Evolutionary conservation across 148 eudicot species (phyloP).

Genomic region (Rhododendron simsii): DNA sequence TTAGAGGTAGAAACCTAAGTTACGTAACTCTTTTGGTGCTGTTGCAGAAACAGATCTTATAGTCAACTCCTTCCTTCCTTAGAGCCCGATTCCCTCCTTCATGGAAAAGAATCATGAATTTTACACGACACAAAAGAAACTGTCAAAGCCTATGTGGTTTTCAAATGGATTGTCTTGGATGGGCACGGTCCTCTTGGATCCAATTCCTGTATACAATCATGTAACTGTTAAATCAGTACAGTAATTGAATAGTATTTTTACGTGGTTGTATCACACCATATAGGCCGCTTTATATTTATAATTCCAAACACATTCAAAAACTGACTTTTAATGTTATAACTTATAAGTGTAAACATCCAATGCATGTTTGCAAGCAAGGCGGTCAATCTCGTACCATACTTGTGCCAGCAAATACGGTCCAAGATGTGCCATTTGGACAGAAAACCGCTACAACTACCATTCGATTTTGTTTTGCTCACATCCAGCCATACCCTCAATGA

Average conservation of each 20-base stretch:
- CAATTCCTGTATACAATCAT: neutral
- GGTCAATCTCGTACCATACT: neutral
- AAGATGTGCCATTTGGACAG: neutral
- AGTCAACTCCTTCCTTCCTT: no score
- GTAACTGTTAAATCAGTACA: neutral
- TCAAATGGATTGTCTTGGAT: neutral
- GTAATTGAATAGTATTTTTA: no score
- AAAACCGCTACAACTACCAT: neutral
- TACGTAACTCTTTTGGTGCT: neutral
- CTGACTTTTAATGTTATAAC: no score
- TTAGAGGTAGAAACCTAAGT: neutral
- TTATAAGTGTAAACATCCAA: neutral
- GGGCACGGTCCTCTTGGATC: neutral
- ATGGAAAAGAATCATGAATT: no score
- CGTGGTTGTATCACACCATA: neutral
- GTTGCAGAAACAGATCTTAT: neutral
- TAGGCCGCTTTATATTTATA: neutral
- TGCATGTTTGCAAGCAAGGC: neutral
- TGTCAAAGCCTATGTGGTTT: neutral
- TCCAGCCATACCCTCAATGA: no score
- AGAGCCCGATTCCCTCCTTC: no score
- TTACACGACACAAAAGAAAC: no score
- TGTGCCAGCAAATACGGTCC: neutral
- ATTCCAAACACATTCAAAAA: no score
- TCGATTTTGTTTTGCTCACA: no score